A percentile compares a stretch with the other conserved stretches of the same genome.
Evolutionary conservation across 768 basidiomycete genomes (phyloP).

Genomic region (Russula olivacea): DNA sequence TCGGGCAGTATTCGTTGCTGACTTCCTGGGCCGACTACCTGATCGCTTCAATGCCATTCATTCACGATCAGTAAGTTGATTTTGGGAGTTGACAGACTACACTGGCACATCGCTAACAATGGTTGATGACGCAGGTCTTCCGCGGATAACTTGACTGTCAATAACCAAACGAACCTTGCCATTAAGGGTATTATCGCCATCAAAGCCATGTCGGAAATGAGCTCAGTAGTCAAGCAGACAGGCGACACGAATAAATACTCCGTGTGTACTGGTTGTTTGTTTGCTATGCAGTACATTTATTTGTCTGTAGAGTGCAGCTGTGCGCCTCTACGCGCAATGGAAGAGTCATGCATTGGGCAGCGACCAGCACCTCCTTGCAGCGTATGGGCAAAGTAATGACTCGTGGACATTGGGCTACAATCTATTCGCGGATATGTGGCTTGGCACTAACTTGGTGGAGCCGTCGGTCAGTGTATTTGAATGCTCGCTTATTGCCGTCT

Average conservation of each 20-base stretch:
- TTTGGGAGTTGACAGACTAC: slow-evolving; percentile 44
- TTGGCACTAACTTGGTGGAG: slow-evolving; percentile 48
- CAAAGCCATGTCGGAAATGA: slow-evolving; percentile 55
- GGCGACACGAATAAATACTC: slow-evolving; percentile 26
- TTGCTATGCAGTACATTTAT: neutral
- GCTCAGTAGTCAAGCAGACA: slow-evolving; percentile 28
- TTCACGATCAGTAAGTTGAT: slow-evolving; percentile 45
- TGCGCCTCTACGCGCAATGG: slow-evolving; percentile 9
- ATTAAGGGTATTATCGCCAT: slow-evolving; percentile 69
- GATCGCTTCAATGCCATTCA: slow-evolving; percentile 40
- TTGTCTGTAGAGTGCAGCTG: neutral
- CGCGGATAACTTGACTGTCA: slow-evolving; percentile 22
- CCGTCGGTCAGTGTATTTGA: slow-evolving; percentile 13
- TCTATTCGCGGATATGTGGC: slow-evolving; percentile 53
- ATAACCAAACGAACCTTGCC: slow-evolving; percentile 63
- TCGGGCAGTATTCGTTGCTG: slow-evolving; percentile 28
- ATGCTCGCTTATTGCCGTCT: neutral
- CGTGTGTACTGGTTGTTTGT: slow-evolving; percentile 23
- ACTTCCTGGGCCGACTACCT: slow-evolving; percentile 33
- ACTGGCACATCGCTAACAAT: neutral
- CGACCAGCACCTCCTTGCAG: slow-evolving; percentile 6
- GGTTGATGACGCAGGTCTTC: slow-evolving; percentile 13
- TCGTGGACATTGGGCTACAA: slow-evolving; percentile 62
- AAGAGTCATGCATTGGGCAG: neutral
- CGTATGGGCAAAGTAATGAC: slow-evolving; percentile 5